phyloP scores from a whole-genome alignment of 805 yeast species.

The Metschnikowia shivogae region DNA sequence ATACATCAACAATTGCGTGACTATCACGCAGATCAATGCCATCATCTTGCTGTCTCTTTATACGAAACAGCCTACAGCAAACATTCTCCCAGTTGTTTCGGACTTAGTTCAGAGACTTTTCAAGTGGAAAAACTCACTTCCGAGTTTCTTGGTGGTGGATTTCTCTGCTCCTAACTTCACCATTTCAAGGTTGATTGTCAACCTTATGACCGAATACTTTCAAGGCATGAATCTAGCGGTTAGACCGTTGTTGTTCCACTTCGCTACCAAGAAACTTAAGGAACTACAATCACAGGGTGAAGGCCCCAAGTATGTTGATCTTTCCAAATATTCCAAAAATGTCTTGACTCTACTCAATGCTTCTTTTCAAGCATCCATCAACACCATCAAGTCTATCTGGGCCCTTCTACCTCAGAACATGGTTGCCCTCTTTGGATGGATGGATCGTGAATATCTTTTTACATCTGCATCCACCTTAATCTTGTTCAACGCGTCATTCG shows the following conservation, averaged over 20 bases:
- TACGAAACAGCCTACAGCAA: slow-evolving; percentile 72
- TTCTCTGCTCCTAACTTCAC: slow-evolving; percentile 50
- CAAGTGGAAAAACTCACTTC: slow-evolving; percentile 64
- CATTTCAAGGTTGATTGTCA: slow-evolving; percentile 63
- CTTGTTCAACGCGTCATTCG: slow-evolving; percentile 74
- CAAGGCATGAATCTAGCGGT: slow-evolving; percentile 80
- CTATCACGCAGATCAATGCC: slow-evolving; percentile 75
- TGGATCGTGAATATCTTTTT: slow-evolving; percentile 79
- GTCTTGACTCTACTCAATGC: slow-evolving; percentile 68
- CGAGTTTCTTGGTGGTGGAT: slow-evolving; percentile 62
- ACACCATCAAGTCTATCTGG: slow-evolving; percentile 71
- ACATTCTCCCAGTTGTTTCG: slow-evolving; percentile 69
- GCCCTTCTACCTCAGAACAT: slow-evolving; percentile 68
- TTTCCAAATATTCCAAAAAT: slow-evolving; percentile 63
- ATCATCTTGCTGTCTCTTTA: slow-evolving; percentile 64
- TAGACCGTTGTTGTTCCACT: slow-evolving; percentile 71
- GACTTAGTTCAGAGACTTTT: slow-evolving; percentile 63
- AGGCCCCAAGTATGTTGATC: slow-evolving; percentile 53
- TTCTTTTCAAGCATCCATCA: slow-evolving; percentile 76
- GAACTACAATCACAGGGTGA: slow-evolving; percentile 37
- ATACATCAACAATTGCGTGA: slow-evolving; percentile 69
- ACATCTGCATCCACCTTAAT: slow-evolving; percentile 73
- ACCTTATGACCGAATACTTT: slow-evolving; percentile 77
- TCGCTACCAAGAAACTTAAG: slow-evolving; percentile 63
- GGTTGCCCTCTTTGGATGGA: slow-evolving; percentile 84